Percentiles rank a stretch among this genome's conserved stretches.
These are phyloP conservation scores for Azolla pinnata DNA, from an alignment of 75 land plant genomes.

Conservation along the genomic window DNA sequence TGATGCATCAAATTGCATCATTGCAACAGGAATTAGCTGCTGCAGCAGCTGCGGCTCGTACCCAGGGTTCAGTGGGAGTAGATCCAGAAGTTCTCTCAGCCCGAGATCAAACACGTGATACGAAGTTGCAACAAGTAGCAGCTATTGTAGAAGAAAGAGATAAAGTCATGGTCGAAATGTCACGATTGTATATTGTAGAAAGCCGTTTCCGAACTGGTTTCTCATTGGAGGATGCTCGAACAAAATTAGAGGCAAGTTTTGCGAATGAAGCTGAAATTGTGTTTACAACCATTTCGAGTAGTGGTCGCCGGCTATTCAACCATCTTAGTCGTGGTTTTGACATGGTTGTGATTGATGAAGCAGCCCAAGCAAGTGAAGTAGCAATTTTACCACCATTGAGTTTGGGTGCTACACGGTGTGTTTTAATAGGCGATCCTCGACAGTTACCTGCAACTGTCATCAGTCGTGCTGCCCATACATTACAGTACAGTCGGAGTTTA, in stretches of 20 bases:
- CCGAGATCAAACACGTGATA: constrained; percentile 78
- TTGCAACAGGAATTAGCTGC: constrained; percentile 70
- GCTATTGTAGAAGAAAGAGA: constrained; percentile 76
- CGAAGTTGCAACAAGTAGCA: constrained; percentile 74
- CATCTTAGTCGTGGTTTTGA: constrained; percentile 79
- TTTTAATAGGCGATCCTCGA: constrained; percentile 91
- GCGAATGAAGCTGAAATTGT: constrained; percentile 99
- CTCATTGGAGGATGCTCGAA: constrained; percentile 70
- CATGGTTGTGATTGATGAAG: constrained; percentile 97
- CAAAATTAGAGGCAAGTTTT: constrained; percentile 92
- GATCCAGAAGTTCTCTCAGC: constrained; percentile 81
- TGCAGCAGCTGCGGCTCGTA: constrained; percentile 64
- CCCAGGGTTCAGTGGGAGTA: constrained; percentile 87
- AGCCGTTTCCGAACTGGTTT: constrained; percentile 58
- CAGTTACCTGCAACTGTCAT: constrained; percentile 92
- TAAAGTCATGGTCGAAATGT: constrained; percentile 82
- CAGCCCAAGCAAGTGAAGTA: constrained; percentile 99
- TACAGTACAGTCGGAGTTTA: constrained; percentile 35
- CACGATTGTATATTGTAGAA: constrained; percentile 73
- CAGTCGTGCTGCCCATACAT: not conserved
- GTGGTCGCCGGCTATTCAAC: constrained; percentile 69
- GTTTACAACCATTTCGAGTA: constrained; percentile 95
- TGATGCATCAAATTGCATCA: constrained; percentile 48
- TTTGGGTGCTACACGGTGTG: constrained; percentile 93
- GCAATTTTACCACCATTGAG: constrained; percentile 87